Evolutionary conservation across 1,284 basidiomycete species (phyloP).

Genomic region (Ceratobasidium sp.): DNA sequence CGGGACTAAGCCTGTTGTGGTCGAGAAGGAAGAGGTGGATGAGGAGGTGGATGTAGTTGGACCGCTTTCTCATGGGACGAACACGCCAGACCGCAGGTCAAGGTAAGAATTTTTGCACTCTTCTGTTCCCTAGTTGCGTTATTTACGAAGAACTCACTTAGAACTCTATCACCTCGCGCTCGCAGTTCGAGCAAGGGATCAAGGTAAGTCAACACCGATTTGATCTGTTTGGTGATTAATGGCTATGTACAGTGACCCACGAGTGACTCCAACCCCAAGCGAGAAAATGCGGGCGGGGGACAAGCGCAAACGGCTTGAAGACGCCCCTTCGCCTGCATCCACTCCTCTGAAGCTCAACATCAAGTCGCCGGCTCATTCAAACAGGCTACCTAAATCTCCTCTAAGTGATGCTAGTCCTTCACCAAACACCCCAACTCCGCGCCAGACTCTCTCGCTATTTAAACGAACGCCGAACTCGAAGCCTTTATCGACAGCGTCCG

Average conservation of each 20-base stretch:
- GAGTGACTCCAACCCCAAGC: slow-evolving; percentile 4
- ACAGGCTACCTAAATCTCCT: background rate
- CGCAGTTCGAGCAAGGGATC: background rate
- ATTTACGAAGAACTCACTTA: background rate
- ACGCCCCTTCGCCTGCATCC: background rate
- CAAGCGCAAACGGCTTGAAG: slow-evolving; percentile 24
- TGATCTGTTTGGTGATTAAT: background rate
- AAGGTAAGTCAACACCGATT: background rate
- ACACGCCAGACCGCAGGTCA: slow-evolving; percentile 2
- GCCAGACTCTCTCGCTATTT: background rate
- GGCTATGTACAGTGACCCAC: background rate
- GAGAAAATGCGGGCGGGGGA: slow-evolving; percentile 2
- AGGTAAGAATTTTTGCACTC: background rate
- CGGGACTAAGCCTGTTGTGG: background rate
- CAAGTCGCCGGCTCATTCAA: background rate
- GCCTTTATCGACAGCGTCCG: background rate
- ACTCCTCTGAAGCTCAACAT: background rate
- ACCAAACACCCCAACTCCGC: background rate
- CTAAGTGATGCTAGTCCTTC: background rate
- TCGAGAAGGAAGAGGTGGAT: background rate
- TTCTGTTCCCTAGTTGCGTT: background rate
- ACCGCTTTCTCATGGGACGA: background rate
- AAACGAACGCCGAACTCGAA: slow-evolving; percentile 4
- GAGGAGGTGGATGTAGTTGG: slow-evolving; percentile 11
- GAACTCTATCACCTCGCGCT: background rate